Conservation (phyloP, 352 stramenopile species). For the Globisporangium nagaii region DNA sequence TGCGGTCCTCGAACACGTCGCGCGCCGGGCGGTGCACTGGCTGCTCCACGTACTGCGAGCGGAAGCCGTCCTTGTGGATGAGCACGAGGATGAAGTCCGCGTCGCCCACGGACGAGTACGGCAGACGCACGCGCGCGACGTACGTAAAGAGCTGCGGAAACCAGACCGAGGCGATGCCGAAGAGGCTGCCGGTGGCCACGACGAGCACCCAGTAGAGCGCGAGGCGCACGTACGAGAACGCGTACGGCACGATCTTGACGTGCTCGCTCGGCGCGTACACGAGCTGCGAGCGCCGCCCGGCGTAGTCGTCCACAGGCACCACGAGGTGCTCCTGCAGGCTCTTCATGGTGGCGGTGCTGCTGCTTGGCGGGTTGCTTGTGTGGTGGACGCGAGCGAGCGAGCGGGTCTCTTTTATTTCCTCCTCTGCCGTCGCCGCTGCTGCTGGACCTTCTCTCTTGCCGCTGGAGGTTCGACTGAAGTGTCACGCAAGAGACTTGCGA, state of each 20-base stretch:
- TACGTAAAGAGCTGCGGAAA: conserved; percentile 65
- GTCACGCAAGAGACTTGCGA: neutral
- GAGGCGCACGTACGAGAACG: conserved; percentile 23
- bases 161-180: conserved; percentile 44
- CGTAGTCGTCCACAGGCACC: conserved; percentile 35
- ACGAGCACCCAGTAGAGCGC: conserved; percentile 31
- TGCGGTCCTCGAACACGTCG: conserved; percentile 7
- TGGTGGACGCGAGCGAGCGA: neutral
- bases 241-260: conserved; percentile 30
- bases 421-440: neutral
- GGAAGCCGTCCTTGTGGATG: conserved; percentile 24
- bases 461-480: neutral
- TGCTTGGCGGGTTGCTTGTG: neutral
- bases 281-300: conserved; percentile 25
- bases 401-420: neutral
- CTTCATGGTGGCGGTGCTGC: conserved; percentile 21
- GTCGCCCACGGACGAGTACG: conserved; percentile 19
- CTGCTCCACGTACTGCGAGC: conserved; percentile 38
- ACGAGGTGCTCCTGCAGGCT: conserved; percentile 40
- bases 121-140: conserved; percentile 25
- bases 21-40: conserved; percentile 16
- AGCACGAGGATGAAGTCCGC: conserved; percentile 46
- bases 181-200: conserved; percentile 14
- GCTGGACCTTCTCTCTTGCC: neutral
- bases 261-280: conserved; percentile 41